These are phyloP conservation scores for Alternaria incomplexa DNA, from an alignment of 2,329 filamentous ascomycete species.

Conservation along the genomic window DNA sequence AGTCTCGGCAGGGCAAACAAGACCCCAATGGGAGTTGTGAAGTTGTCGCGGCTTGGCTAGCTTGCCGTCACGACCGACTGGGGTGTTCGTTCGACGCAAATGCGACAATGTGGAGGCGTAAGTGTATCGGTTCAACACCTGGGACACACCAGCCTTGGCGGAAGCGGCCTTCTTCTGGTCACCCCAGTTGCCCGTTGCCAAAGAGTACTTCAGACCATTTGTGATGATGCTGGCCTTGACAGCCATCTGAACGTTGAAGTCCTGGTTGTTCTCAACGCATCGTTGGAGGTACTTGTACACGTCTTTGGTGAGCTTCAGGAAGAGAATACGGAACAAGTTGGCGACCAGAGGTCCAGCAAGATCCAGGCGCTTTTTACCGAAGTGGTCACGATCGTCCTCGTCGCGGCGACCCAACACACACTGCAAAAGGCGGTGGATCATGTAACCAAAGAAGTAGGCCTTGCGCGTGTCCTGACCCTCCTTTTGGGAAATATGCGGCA, in stretches of 20 bases:
- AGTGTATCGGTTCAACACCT: constrained; percentile 97
- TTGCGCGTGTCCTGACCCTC: constrained; percentile 96
- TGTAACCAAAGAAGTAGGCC: constrained; percentile 98
- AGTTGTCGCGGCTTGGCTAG: constrained; percentile 97
- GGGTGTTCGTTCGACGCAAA: constrained; percentile 95
- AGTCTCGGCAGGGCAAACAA: constrained; percentile 96
- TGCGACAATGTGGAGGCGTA: constrained; percentile 96
- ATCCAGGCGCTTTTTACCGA: constrained; percentile 97
- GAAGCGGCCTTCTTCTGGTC: constrained; percentile 98
- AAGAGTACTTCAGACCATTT: constrained; percentile 92
- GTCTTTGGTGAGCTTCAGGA: constrained; percentile 89
- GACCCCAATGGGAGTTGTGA: constrained; percentile 98
- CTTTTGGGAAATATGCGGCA: constrained; percentile 94
- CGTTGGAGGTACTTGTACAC: constrained; percentile 89
- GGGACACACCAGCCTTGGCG: constrained; percentile 94
- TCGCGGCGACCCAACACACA: constrained; percentile 92
- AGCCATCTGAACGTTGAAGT: constrained; percentile 89
- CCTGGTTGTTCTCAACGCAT: constrained; percentile 85
- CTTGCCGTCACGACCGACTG: constrained; percentile 96
- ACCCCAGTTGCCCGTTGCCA: constrained; percentile 98
- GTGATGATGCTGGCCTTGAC: constrained; percentile 91
- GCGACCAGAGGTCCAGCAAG: constrained; percentile 91
- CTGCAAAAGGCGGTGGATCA: constrained; percentile 95
- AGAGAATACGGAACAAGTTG: constrained; percentile 93
- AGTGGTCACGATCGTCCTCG: constrained; percentile 96